Conservation (phyloP, 176 grass and related monocot genomes). For the Carex myosuroides region DNA sequence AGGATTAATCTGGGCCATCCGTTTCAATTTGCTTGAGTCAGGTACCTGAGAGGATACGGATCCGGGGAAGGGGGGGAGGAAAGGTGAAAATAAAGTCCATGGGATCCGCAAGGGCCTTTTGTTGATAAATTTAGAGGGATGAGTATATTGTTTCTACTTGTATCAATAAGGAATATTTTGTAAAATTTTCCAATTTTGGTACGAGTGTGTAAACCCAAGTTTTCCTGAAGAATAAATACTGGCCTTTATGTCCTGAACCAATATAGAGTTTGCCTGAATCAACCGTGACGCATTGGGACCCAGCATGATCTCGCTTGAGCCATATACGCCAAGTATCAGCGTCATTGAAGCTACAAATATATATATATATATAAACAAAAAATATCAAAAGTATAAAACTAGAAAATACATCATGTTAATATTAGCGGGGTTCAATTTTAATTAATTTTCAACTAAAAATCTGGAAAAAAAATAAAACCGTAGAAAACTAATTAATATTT, state of each 20-base stretch:
- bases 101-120: too few relatives aligned
- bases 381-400: not conserved
- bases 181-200: not conserved
- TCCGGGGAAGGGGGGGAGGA: too few relatives aligned
- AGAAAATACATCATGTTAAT: not conserved
- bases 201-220: not conserved
- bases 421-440: not conserved
- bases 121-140: too few relatives aligned
- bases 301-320: constrained; percentile 32
- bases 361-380: not conserved
- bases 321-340: constrained; percentile 42
- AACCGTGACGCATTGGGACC: constrained; percentile 45
- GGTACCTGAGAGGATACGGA: too few relatives aligned
- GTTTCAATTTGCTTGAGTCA: too few relatives aligned
- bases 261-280: constrained; percentile 35
- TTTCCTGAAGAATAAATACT: not conserved
- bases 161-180: too few relatives aligned
- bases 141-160: too few relatives aligned
- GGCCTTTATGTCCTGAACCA: constrained; percentile 38
- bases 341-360: constrained; percentile 39
- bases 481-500: not conserved
- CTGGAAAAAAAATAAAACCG: too few relatives aligned
- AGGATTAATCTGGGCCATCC: too few relatives aligned
- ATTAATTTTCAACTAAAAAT: too few relatives aligned
- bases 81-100: too few relatives aligned